Base-by-base conservation (phyloP, 2,329 filamentous ascomycete genomes). In the Botrytis pseudocinerea region DNA sequence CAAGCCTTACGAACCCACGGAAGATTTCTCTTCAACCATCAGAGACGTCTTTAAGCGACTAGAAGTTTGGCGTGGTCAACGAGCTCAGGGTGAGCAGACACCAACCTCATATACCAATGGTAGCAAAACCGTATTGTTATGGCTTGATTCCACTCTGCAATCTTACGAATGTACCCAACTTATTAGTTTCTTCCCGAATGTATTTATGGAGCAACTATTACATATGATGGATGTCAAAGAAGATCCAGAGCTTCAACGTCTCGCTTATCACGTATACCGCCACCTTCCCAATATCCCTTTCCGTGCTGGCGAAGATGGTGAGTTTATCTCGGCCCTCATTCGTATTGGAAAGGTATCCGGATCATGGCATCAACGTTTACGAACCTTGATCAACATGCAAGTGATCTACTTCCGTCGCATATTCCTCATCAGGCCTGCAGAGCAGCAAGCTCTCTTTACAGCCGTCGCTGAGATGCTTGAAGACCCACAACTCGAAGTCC, bases 201-300 rank as follows among this genome's bases (percentile, higher is more conserved):
- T 92, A 0, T 95, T 98, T 80, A 96, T 97, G 82, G 93, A 96
- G 78, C 93, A 98, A 81, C 88, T 99, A 22, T 85, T 99, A 70
- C 95, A 99, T 85, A 99, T 99, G 96, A 99, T 99, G 95, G 96
- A 99, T 80, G 94, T 99, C 81, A 98, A 98, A 82, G 96, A 99
- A 82, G 96, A 99, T 79, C 94, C 94, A 0, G 97, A 99, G 82
- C 87, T 99, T 2, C 97, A 98, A 86, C 92, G 93, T 16, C 87
- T 98, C 14, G 95, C 96, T 0, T 99, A 98, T 81, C 94, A 97
- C 80, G 96, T 99, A 60, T 99, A 98, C 85, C 92, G 95, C 10
- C 95, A 99, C 80, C 85, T 99, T 25, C 94, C 96, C 22, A 99
- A 99, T 81, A 94, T 99, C 73, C 95, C 96, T 0, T 95, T 98